Percentiles rank a stretch among this genome's conserved stretches.
phyloP scores from a whole-genome alignment of 768 basidiomycete species.

The Rhodotorula babjevae region DNA sequence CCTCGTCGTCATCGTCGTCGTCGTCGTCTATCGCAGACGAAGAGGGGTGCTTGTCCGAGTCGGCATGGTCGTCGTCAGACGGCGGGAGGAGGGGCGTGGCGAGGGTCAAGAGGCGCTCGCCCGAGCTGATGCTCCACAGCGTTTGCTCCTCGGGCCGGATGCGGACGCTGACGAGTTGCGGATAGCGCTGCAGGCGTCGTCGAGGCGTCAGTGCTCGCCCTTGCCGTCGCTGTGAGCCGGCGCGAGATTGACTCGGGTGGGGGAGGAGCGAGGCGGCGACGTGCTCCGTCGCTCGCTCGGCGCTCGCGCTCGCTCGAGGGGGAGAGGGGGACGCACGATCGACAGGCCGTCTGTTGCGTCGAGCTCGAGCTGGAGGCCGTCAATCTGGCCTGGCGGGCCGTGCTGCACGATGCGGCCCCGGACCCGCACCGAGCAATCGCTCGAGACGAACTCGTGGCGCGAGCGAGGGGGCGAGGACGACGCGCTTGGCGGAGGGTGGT shows the following conservation, averaged over 20 bases:
- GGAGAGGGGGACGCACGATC: constrained; percentile 16
- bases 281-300: too few relatives aligned
- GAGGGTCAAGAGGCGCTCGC: constrained; percentile 26
- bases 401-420: constrained; percentile 4
- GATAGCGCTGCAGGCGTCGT: constrained; percentile 11
- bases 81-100: constrained; percentile 15
- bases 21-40: background rate
- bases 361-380: constrained; percentile 22
- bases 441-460: constrained; percentile 6
- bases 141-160: constrained; percentile 27
- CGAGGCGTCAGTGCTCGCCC: background rate
- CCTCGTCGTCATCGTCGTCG: background rate
- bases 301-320: background rate
- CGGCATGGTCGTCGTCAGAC: background rate
- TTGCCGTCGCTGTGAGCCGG: background rate
- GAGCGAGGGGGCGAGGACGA: background rate
- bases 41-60: background rate
- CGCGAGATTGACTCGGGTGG: background rate
- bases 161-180: constrained; percentile 17
- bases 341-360: constrained; percentile 1
- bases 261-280: background rate
- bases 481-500: background rate
- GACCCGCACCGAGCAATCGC: constrained; percentile 16
- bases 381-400: background rate
- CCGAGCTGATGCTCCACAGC: constrained; percentile 28